Base-by-base conservation (phyloP, 1,284 basidiomycete species). In the Microbotryum silenes-acaulis region DNA sequence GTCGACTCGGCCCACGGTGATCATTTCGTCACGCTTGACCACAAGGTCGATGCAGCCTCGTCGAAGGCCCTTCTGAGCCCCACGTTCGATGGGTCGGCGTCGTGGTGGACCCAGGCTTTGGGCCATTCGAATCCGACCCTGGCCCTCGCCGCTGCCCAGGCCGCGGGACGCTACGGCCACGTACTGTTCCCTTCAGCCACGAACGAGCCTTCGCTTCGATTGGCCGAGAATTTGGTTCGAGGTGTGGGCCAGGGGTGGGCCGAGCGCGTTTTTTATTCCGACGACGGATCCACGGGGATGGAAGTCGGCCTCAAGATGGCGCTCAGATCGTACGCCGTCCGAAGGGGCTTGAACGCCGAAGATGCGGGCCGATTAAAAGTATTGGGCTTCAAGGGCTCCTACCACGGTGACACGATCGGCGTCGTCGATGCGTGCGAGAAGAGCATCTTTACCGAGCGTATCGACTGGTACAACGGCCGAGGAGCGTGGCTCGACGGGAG, bases 261-360 rank as follows among this genome's bases (percentile, higher is more conserved):
- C 0, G 81, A 83, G 12, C 83, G 91, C 21, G 93, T 86, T 2
- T 97, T 96, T 77, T 93, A 89, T 76, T 88, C 87, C 3, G 94
- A 98, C 73, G 88, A 98, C 71, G 94, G 94, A 12, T 89, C 88
- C 37, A 97, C 94, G 0, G 94, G 86, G 10, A 93, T 97, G 84
- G 93, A 98, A 75, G 87, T 96, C 20, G 94, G 89, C 5, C 77
- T 98, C 63, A 98, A 98, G 77, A 97, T 97, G 92, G 94, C 89
- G 0, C 75, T 94, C 48, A 82, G 90, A n/a, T 83, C 86, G 3
- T 87, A 81, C 67, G 80, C 84, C 4, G 74, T 79, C 45, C 78
- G 83, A 18, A 76, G 83, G 58, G 72, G 74, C 10, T 74, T 77
- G 70, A 60, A 70, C 20, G 73, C 74, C 2, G 74, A 72, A 46